phyloP scores from a whole-genome alignment of 2,329 filamentous ascomycete genomes.

The Thermoascus crustaceus region DNA sequence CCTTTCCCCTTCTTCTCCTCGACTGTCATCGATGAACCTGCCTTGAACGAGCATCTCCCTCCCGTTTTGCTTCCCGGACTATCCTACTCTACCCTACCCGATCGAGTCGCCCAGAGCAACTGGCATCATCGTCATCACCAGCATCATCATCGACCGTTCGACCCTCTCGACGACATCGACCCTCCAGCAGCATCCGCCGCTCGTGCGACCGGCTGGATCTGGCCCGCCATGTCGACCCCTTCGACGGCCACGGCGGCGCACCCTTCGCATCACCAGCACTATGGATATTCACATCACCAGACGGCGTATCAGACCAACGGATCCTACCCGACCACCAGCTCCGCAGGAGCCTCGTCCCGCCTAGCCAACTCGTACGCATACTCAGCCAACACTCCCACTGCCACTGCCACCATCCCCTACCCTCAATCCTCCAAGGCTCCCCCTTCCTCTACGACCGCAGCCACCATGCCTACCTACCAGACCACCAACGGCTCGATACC shows the following conservation, averaged over 20 bases:
- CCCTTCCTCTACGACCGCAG: constrained; percentile 24
- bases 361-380: constrained; percentile 38
- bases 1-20: background rate
- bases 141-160: background rate
- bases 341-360: constrained; percentile 31
- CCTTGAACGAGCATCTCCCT: background rate
- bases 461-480: constrained; percentile 31
- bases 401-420: constrained; percentile 25
- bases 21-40: background rate
- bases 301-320: constrained; percentile 46
- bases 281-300: constrained; percentile 52
- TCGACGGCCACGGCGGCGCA: constrained; percentile 67
- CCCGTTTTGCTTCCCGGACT: background rate
- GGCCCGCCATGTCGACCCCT: constrained; percentile 64
- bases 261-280: constrained; percentile 58
- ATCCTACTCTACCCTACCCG: too few relatives aligned
- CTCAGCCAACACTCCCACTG: constrained; percentile 26
- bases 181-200: background rate
- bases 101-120: background rate
- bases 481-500: constrained; percentile 34
- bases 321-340: constrained; percentile 43
- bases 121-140: too few relatives aligned
- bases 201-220: background rate
- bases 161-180: constrained; percentile 1
- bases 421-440: constrained; percentile 28